Evolutionary conservation across 2,329 filamentous ascomycete species (phyloP), one percentile per base, ranked within the genome.

Genomic region (Calonectria pteridis): DNA sequence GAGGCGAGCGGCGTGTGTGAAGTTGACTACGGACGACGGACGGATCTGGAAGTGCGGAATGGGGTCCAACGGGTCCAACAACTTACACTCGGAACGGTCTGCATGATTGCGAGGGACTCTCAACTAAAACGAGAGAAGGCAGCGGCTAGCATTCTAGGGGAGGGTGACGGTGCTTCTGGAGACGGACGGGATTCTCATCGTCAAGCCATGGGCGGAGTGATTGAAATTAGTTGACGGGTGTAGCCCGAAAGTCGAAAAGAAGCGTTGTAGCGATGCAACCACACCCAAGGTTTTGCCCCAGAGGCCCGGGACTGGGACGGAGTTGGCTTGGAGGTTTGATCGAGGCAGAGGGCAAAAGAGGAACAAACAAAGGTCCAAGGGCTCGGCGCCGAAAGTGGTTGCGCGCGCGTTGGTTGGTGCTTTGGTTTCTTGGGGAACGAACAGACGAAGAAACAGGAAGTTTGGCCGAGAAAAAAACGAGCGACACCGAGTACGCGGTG

Each of bases 61-160:
- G 49, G 72, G 73, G 67, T 65, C 73, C 66, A 72, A 77, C 55
- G 68, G 51, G 73, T 77, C 74, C 75, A 79, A 74, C 55, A 82
- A 87, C 86, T 85, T 84, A 87, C 86, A 83, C 84, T 87, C 80
- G 88, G 88, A 84, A 89, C 86, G 78, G 88, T 86, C 87, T 89
- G 88, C 88, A 89, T 89, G 81, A 82, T 88, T 83, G 84, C 84
- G 81, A 83, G 81, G 81, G 82, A 82, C 80, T 79, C 80, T 83
- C 81, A 84, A 83, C 83, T 84, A 84, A 79, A 81, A 79, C 83
- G 81, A 80, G 80, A 83, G 80, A 81, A 81, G 80, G 81, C 81
- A 82, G 77, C 80, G 76, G 76, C 80, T 75, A 79, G 83, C 84
- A 85, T 83, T 82, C 84, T 83, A 78, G 77, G 79, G 79, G 77